Conservation (phyloP, 2,329 filamentous ascomycete species). For the Sphaerostilbella broomeana region DNA sequence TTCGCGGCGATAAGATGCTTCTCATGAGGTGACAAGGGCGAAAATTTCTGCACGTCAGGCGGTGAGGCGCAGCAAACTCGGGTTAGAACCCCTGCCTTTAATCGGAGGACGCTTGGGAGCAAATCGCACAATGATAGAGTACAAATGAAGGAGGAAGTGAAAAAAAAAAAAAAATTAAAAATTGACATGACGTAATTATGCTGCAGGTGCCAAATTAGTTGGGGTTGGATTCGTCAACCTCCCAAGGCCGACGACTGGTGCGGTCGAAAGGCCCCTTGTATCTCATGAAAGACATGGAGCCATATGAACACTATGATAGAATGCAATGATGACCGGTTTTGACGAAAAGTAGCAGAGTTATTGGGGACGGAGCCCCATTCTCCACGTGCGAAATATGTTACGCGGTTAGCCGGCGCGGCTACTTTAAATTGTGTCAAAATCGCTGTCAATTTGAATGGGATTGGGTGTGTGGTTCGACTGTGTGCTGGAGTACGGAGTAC, state of each 20-base stretch:
- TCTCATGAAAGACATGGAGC: not conserved
- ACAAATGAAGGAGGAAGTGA: not conserved
- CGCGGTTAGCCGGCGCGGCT: not conserved
- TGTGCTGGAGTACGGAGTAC: no score
- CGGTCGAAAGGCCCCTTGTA: no score
- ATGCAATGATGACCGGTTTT: no score
- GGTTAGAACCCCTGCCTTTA: not conserved
- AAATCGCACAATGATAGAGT: not conserved
- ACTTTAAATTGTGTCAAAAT: not conserved
- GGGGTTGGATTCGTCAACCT: no score
- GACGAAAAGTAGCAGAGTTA: no score
- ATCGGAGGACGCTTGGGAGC: conserved; percentile 12
- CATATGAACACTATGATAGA: not conserved
- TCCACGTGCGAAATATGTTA: not conserved
- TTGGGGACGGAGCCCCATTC: not conserved
- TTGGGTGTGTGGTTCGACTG: no score
- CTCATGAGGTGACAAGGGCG: conserved; percentile 3
- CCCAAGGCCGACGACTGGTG: no score
- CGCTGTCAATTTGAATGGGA: no score
- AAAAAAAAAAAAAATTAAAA: no score
- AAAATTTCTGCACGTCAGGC: conserved; percentile 15
- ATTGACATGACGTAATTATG: conserved; percentile 8
- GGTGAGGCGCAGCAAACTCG: conserved; percentile 13
- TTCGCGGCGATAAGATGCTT: conserved; percentile 8
- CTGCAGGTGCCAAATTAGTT: conserved; percentile 8